Evolutionary conservation across 176 grass and related monocot genomes (phyloP).

Genomic region (Alopecurus myosuroides): DNA sequence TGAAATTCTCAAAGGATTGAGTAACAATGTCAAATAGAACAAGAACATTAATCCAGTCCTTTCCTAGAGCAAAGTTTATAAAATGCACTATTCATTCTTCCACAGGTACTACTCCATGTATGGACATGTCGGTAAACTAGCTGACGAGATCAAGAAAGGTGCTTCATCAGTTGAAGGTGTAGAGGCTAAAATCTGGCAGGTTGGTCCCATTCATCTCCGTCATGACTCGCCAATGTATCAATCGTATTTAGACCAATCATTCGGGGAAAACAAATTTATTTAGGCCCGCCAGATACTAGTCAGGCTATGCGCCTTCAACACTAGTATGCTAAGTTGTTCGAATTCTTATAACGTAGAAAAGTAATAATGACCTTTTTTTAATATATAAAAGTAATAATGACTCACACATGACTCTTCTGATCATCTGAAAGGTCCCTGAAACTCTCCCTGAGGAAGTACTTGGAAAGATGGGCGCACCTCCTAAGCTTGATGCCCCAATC

Average conservation of each 20-base stretch:
- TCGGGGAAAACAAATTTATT: background rate
- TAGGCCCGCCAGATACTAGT: no score
- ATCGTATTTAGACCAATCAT: background rate
- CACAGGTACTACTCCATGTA: conserved; percentile 90
- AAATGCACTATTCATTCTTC: background rate
- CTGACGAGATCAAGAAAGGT: conserved; percentile 85
- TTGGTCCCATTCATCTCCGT: background rate
- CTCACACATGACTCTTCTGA: background rate
- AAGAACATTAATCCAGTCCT: background rate
- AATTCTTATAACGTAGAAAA: background rate
- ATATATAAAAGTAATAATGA: background rate
- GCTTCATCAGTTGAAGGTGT: conserved; percentile 77
- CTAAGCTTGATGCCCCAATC: conserved; percentile 59
- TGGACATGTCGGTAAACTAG: conserved; percentile 83
- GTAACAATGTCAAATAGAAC: background rate
- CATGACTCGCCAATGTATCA: background rate
- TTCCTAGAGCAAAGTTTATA: background rate
- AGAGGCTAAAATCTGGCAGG: conserved; percentile 89
- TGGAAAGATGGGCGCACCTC: conserved; percentile 79
- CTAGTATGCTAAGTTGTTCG: background rate
- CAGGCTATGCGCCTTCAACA: background rate
- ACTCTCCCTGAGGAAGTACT: conserved; percentile 73
- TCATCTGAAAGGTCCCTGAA: conserved; percentile 67
- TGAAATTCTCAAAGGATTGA: background rate
- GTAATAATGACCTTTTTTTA: background rate